Evolutionary conservation across 768 basidiomycete genomes (phyloP).

Genomic region (Trametes cingulata): DNA sequence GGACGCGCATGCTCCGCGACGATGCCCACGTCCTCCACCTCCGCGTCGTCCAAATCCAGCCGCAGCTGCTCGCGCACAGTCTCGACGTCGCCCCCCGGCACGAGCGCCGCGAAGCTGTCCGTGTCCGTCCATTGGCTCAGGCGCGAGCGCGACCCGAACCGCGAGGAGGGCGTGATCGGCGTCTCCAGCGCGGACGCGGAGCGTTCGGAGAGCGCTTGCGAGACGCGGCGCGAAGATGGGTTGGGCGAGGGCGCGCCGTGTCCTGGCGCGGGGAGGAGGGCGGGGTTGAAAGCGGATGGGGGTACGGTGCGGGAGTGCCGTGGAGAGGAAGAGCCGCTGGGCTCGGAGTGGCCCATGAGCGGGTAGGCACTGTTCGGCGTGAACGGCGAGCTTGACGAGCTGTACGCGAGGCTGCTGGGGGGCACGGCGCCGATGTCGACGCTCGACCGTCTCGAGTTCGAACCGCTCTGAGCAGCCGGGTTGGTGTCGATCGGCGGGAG

Average conservation of each 20-base stretch:
- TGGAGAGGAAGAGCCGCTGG: background rate
- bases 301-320: slow-evolving; percentile 14
- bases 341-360: slow-evolving; percentile 2
- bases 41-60: slow-evolving; percentile 56
- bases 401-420: background rate
- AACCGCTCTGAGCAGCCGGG: background rate
- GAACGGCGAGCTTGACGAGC: background rate
- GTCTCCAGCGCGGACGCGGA: slow-evolving; percentile 6
- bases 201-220: slow-evolving; percentile 11
- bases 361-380: slow-evolving; percentile 15
- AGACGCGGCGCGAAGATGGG: background rate
- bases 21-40: slow-evolving; percentile 57
- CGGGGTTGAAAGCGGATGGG: background rate
- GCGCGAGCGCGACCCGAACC: slow-evolving; percentile 16
- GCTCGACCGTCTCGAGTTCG: background rate
- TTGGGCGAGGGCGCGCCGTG: background rate
- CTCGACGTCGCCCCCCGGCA: slow-evolving; percentile 24
- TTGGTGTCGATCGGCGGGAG: slow-evolving; percentile 15
- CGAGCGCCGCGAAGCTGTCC: slow-evolving; percentile 30
- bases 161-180: slow-evolving; percentile 9
- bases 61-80: slow-evolving; percentile 32
- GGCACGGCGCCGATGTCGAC: slow-evolving; percentile 3
- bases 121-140: slow-evolving; percentile 29
- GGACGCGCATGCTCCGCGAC: slow-evolving; percentile 64
- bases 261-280: background rate